These are phyloP conservation scores for Neopestalotiopsis clavispora DNA, from an alignment of 2,329 filamentous ascomycete species.

Conservation along the genomic window DNA sequence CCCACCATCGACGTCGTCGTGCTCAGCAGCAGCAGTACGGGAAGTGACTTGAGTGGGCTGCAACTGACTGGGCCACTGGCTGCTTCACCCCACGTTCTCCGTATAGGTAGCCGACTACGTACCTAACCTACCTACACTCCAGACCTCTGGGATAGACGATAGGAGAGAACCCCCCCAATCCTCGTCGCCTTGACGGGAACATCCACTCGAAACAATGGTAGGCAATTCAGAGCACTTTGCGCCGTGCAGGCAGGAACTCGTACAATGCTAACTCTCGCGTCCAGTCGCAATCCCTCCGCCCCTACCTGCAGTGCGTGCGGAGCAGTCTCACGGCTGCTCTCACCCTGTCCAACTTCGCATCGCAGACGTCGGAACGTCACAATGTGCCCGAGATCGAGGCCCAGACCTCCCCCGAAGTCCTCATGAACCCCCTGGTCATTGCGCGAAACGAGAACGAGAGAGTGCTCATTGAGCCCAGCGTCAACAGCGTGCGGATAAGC, in stretches of 20 bases:
- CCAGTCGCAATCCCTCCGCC: conserved; percentile 93
- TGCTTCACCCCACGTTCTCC: conserved; percentile 13
- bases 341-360: conserved; percentile 95
- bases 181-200: conserved; percentile 26
- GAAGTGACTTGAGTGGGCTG: not conserved
- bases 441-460: conserved; percentile 97
- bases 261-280: conserved; percentile 27
- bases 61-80: not conserved
- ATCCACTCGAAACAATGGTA: not conserved
- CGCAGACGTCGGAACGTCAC: conserved; percentile 93
- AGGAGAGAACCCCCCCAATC: not conserved
- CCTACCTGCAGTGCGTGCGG: conserved; percentile 95
- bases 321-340: conserved; percentile 93
- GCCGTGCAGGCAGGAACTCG: not conserved
- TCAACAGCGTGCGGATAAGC: conserved; percentile 96
- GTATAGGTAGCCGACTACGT: not conserved
- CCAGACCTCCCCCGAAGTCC: conserved; percentile 87
- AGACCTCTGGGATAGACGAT: not conserved
- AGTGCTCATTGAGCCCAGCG: conserved; percentile 92
- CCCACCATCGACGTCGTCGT: conserved; percentile 14
- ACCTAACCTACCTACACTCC: not conserved
- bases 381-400: conserved; percentile 99
- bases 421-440: conserved; percentile 88
- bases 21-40: not conserved
- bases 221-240: not conserved